A percentile compares a stretch with the other conserved stretches of the same genome.
These are phyloP conservation scores for Xylariales sp. DNA, from an alignment of 2,329 filamentous ascomycete species.

Conservation along the genomic window DNA sequence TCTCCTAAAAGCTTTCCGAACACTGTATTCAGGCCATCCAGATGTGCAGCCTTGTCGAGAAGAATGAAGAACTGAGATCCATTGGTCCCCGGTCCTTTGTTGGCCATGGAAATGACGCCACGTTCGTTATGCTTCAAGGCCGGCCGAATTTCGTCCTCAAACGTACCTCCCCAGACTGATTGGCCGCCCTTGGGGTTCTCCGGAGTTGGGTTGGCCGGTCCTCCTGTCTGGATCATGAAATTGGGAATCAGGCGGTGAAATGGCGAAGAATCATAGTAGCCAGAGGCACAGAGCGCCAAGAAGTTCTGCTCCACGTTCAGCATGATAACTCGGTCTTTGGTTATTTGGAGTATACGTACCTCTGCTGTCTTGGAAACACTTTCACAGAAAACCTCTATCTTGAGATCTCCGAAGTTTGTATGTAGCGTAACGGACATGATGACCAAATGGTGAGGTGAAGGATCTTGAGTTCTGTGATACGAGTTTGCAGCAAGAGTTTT, in stretches of 20 bases:
- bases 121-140: slow-evolving; percentile 63
- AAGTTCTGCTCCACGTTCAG: slow-evolving; percentile 61
- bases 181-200: slow-evolving; percentile 62
- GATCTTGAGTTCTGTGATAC: too few species aligned
- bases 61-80: slow-evolving; percentile 79
- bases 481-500: too few species aligned
- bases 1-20: slow-evolving; percentile 72
- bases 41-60: slow-evolving; percentile 71
- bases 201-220: slow-evolving; percentile 48
- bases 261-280: slow-evolving; percentile 69
- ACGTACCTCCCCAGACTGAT: slow-evolving; percentile 69
- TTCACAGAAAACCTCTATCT: slow-evolving; percentile 95
- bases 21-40: slow-evolving; percentile 80
- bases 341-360: slow-evolving; percentile 36
- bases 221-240: slow-evolving; percentile 79
- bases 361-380: slow-evolving; percentile 89
- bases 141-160: slow-evolving; percentile 77
- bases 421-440: slow-evolving; percentile 70
- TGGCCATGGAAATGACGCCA: slow-evolving; percentile 73
- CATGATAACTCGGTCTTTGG: slow-evolving; percentile 1
- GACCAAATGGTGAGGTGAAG: too few species aligned
- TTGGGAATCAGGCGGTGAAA: slow-evolving; percentile 76
- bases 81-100: slow-evolving; percentile 69
- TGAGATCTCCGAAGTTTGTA: slow-evolving; percentile 84
- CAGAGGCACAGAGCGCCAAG: slow-evolving; percentile 76